Percentiles rank a stretch among this genome's conserved stretches.
These are phyloP conservation scores for Xerocomellus amylosporus DNA, from an alignment of 768 basidiomycete species.

Conservation along the genomic window DNA sequence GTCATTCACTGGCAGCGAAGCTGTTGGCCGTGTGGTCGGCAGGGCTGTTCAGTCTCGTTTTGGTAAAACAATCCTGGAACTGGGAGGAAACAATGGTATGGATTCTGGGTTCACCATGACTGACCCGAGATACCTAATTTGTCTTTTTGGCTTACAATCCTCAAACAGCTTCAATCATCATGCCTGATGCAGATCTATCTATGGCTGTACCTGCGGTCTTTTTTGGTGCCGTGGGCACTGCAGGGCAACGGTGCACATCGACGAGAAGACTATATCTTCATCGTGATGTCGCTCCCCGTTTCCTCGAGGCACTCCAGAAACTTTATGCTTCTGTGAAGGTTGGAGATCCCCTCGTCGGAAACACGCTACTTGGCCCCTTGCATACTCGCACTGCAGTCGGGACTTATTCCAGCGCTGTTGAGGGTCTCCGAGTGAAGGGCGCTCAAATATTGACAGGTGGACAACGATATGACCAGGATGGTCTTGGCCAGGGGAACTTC, in stretches of 20 bases:
- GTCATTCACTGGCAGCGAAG: constrained; percentile 93
- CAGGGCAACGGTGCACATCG: constrained; percentile 79
- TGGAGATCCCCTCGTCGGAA: constrained; percentile 78
- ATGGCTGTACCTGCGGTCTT: constrained; percentile 89
- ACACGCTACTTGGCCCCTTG: constrained; percentile 82
- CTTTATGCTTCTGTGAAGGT: constrained; percentile 70
- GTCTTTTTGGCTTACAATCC: constrained; percentile 14
- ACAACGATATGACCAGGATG: constrained; percentile 46
- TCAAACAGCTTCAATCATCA: constrained; percentile 76
- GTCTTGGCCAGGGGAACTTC: constrained; percentile 72
- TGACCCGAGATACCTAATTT: constrained; percentile 19
- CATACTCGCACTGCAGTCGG: constrained; percentile 71
- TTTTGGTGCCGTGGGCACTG: constrained; percentile 89
- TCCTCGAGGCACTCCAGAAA: constrained; percentile 70
- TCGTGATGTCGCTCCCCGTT: constrained; percentile 67
- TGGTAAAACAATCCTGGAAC: constrained; percentile 85
- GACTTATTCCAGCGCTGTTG: constrained; percentile 60
- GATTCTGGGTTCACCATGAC: constrained; percentile 14
- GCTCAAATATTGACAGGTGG: constrained; percentile 82
- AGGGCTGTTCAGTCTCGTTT: constrained; percentile 82
- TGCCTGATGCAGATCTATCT: constrained; percentile 89
- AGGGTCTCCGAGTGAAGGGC: constrained; percentile 56
- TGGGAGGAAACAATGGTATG: constrained; percentile 94
- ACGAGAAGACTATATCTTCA: constrained; percentile 91
- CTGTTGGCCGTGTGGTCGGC: constrained; percentile 84